Percentiles rank a stretch among this genome's conserved stretches.
Conservation (phyloP, 2,329 filamentous ascomycete species). For the Arachnomyces sp. region DNA sequence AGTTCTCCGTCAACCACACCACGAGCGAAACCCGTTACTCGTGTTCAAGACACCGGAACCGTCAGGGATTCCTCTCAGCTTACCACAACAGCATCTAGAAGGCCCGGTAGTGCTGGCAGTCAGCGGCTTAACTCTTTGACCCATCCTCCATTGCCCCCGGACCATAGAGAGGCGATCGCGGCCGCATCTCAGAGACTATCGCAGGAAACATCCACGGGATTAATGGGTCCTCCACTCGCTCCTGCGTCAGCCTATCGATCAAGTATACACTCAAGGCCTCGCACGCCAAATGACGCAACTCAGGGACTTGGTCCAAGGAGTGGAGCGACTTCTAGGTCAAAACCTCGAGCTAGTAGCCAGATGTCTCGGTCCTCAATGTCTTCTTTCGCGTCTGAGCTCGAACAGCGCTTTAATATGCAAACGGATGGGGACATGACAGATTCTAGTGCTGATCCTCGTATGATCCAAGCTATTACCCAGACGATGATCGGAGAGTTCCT, state of each 20-base stretch:
- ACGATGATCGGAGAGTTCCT: slow-evolving; percentile 99
- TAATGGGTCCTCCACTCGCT: slow-evolving; percentile 78
- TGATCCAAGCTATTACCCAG: slow-evolving; percentile 98
- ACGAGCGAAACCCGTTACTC: slow-evolving; percentile 18
- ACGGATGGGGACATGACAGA: slow-evolving; percentile 50
- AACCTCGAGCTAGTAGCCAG: slow-evolving; percentile 33
- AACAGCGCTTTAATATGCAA: slow-evolving; percentile 78
- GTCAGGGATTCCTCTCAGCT: slow-evolving; percentile 21
- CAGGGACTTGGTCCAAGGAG: slow-evolving; percentile 39
- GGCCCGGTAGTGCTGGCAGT: slow-evolving; percentile 70
- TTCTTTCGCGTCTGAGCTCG: slow-evolving; percentile 90
- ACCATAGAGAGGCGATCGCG: slow-evolving; percentile 79
- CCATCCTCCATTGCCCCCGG: slow-evolving; percentile 68
- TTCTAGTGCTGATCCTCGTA: slow-evolving; percentile 77
- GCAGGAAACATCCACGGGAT: slow-evolving; percentile 36
- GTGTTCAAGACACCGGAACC: slow-evolving; percentile 23
- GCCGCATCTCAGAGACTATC: slow-evolving; percentile 59
- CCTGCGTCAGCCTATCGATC: slow-evolving; percentile 66
- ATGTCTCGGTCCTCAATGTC: slow-evolving; percentile 74
- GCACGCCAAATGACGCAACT: slow-evolving; percentile 52
- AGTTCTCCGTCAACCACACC: slow-evolving; percentile 32
- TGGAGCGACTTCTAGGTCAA: slow-evolving; percentile 53
- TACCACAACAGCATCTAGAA: slow-evolving; percentile 33
- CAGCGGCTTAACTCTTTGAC: slow-evolving; percentile 43
- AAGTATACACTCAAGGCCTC: slow-evolving; percentile 45